phyloP scores from a whole-genome alignment of 805 yeast species.

The Priceomyces carsonii region DNA sequence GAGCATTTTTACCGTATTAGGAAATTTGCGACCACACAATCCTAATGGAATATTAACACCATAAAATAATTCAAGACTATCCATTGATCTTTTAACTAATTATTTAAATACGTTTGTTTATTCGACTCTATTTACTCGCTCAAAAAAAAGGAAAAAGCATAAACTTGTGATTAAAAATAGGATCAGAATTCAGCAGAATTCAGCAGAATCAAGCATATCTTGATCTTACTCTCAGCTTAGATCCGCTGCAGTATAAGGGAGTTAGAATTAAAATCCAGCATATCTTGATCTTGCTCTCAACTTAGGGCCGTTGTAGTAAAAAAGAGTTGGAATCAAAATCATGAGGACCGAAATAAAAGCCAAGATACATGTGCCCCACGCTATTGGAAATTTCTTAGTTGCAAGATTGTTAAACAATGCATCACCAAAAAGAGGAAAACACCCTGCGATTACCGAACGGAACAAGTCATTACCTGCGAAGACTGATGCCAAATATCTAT shows the following conservation, averaged over 20 bases:
- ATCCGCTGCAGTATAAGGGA: conserved; percentile 43
- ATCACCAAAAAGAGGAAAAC: conserved; percentile 59
- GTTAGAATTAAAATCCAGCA: conserved; percentile 43
- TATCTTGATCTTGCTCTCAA: conserved; percentile 46
- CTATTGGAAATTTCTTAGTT: conserved; percentile 53
- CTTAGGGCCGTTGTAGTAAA: conserved; percentile 45
- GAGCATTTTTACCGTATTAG: too few species aligned
- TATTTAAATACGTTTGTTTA: too few species aligned
- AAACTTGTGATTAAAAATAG: too few species aligned
- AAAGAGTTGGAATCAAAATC: conserved; percentile 48
- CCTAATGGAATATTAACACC: too few species aligned
- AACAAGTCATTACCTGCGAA: conserved; percentile 57
- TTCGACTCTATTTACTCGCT: too few species aligned
- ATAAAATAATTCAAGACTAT: too few species aligned
- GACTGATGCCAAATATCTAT: conserved; percentile 53
- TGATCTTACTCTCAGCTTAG: conserved; percentile 45
- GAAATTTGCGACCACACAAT: too few species aligned
- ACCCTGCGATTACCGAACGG: conserved; percentile 55
- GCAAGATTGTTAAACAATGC: conserved; percentile 57
- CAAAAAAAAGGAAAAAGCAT: too few species aligned
- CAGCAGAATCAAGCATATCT: conserved; percentile 25
- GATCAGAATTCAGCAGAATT: too few species aligned
- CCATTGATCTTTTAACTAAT: too few species aligned
- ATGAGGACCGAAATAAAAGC: conserved; percentile 45
- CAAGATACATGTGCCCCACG: conserved; percentile 57